Percentiles rank a stretch among this genome's conserved stretches.
These are phyloP conservation scores for Globisporangium rhizosaccharum DNA, from an alignment of 352 stramenopile species.

Conservation along the genomic window DNA sequence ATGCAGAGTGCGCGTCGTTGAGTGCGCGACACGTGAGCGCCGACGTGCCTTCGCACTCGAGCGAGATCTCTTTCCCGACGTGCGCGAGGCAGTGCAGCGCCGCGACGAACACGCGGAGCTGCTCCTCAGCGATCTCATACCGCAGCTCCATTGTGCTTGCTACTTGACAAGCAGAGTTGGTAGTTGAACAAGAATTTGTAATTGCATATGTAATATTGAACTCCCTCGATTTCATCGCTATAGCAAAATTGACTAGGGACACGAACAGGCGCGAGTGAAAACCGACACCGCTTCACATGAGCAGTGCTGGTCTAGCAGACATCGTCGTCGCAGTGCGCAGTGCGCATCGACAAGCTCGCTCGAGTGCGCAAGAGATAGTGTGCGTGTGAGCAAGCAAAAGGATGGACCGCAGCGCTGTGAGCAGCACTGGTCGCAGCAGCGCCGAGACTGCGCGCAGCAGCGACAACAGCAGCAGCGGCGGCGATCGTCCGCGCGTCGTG, in stretches of 20 bases:
- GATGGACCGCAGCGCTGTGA: constrained; percentile 9
- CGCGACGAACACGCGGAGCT: constrained; percentile 73
- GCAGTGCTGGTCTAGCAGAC: too few relatives aligned
- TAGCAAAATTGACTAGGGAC: too few relatives aligned
- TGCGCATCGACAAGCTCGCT: not conserved
- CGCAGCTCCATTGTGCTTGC: constrained; percentile 49
- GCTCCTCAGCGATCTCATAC: constrained; percentile 69
- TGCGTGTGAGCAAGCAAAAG: not conserved
- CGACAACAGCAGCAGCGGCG: constrained; percentile 4
- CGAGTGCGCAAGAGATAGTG: not conserved
- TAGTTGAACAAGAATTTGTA: too few relatives aligned
- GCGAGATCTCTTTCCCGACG: constrained; percentile 71
- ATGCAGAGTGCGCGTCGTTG: constrained; percentile 83
- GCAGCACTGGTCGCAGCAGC: not conserved
- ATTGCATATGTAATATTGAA: too few relatives aligned
- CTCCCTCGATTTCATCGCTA: too few relatives aligned
- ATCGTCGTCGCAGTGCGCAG: too few relatives aligned
- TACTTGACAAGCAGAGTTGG: too few relatives aligned
- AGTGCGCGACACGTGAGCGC: constrained; percentile 63
- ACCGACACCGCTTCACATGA: too few relatives aligned
- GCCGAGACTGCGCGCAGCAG: constrained; percentile 3
- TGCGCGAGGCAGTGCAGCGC: constrained; percentile 74
- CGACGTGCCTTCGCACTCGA: constrained; percentile 53
- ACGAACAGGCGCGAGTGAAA: too few relatives aligned
- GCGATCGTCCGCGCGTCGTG: constrained; percentile 11